Conservation (phyloP, 352 stramenopile genomes). For the Phytophthora fragariae region DNA sequence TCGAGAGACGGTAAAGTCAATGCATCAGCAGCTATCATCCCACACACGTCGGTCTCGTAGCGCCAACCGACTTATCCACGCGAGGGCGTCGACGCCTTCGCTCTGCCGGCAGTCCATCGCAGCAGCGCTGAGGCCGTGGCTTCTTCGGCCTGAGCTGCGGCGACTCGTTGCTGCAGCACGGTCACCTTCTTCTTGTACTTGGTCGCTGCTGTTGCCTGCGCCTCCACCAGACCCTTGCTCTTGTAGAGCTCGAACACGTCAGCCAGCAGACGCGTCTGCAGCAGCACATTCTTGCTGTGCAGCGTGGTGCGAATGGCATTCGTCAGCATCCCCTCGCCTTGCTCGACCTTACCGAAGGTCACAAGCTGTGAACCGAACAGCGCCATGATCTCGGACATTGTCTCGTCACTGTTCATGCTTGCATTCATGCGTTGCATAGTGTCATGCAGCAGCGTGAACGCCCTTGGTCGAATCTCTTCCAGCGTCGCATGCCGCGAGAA, state of each 20-base stretch:
- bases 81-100: constrained; percentile 15
- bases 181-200: constrained; percentile 80
- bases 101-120: constrained; percentile 47
- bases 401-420: constrained; percentile 63
- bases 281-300: constrained; percentile 72
- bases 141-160: constrained; percentile 51
- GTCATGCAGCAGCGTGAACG: constrained; percentile 56
- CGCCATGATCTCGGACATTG: constrained; percentile 73
- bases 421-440: constrained; percentile 52
- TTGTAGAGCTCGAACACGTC: constrained; percentile 66
- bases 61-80: constrained; percentile 19
- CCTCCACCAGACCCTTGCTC: constrained; percentile 44
- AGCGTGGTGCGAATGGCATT: constrained; percentile 60
- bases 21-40: constrained; percentile 15
- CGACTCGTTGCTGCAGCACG: constrained; percentile 56
- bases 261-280: constrained; percentile 71
- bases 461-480: constrained; percentile 55
- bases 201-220: constrained; percentile 50
- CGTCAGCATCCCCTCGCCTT: constrained; percentile 70
- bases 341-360: constrained; percentile 42
- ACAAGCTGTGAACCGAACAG: constrained; percentile 69
- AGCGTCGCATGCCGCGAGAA: constrained; percentile 42
- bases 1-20: not conserved
- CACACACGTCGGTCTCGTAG: constrained; percentile 15
- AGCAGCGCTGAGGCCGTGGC: constrained; percentile 52